A percentile compares a stretch with the other conserved stretches of the same genome.
Evolutionary conservation across 768 basidiomycete genomes (phyloP).

Genomic region (Suillus spraguei): DNA sequence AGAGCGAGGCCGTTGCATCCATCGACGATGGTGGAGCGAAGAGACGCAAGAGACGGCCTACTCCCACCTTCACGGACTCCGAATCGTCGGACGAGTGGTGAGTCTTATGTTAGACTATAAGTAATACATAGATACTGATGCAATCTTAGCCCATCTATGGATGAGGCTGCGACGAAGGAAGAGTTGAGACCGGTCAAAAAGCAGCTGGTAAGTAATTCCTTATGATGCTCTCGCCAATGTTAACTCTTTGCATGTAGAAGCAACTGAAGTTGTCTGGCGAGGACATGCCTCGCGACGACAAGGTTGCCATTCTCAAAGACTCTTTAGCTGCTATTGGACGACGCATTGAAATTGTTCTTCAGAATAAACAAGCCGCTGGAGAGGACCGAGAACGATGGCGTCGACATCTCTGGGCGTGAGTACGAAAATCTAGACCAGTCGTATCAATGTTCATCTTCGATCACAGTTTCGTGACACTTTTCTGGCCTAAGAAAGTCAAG

Average conservation of each 20-base stretch:
- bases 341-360: conserved; percentile 85
- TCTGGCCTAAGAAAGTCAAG: conserved; percentile 98
- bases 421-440: conserved; percentile 23
- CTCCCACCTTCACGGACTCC: conserved; percentile 95
- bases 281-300: conserved; percentile 92
- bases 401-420: conserved; percentile 96
- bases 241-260: conserved; percentile 60
- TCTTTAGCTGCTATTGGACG: conserved; percentile 92
- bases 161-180: conserved; percentile 90
- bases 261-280: conserved; percentile 93
- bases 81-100: conserved; percentile 92
- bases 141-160: conserved; percentile 83
- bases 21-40: conserved; percentile 69
- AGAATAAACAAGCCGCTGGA: conserved; percentile 72
- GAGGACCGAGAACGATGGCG: conserved; percentile 88
- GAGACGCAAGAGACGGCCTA: conserved; percentile 91
- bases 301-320: conserved; percentile 94
- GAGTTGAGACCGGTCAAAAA: conserved; percentile 96
- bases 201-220: conserved; percentile 66
- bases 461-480: conserved; percentile 86
- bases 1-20: conserved; percentile 83
- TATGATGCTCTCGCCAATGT: conserved; percentile 1
- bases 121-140: conserved; percentile 12
- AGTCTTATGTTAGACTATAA: conserved; percentile 31
- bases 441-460: conserved; percentile 10